These are phyloP conservation scores for Rutidosis leptorrhynchoides DNA, from an alignment of 129 eudicot genomes.

Conservation along the genomic window DNA sequence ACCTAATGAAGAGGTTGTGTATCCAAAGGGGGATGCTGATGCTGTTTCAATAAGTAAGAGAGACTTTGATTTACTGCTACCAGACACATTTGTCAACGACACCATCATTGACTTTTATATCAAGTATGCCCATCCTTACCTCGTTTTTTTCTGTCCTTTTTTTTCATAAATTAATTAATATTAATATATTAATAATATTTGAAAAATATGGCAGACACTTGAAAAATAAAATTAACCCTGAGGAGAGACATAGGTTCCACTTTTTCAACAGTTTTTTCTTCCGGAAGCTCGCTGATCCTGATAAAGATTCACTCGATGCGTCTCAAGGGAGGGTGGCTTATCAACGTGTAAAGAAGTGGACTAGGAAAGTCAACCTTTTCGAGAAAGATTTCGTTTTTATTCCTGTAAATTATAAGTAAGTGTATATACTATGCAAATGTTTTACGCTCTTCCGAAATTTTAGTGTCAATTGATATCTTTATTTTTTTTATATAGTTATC, in stretches of 20 bases:
- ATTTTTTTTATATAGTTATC: slow-evolving; percentile 41
- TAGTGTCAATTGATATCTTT: neutral
- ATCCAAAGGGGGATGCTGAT: slow-evolving; percentile 87
- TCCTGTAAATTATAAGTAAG: slow-evolving; percentile 91
- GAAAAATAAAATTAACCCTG: slow-evolving; percentile 50
- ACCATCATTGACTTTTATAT: slow-evolving; percentile 92
- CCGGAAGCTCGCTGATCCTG: slow-evolving; percentile 86
- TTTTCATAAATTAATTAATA: too few species aligned
- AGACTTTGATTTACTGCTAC: slow-evolving; percentile 79
- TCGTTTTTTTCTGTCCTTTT: too few species aligned
- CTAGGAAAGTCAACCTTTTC: slow-evolving; percentile 79
- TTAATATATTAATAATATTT: neutral
- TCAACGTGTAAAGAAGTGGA: slow-evolving; percentile 94
- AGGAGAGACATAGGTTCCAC: slow-evolving; percentile 57
- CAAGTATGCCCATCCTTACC: too few species aligned
- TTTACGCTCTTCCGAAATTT: too few species aligned
- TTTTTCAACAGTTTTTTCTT: slow-evolving; percentile 92
- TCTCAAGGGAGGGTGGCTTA: slow-evolving; percentile 71
- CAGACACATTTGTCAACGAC: slow-evolving; percentile 87
- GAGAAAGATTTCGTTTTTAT: slow-evolving; percentile 81
- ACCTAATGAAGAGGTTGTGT: slow-evolving; percentile 73
- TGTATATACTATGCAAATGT: slow-evolving; percentile 15
- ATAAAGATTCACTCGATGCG: slow-evolving; percentile 72
- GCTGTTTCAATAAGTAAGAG: slow-evolving; percentile 86
- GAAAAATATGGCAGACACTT: slow-evolving; percentile 51